phyloP scores from a whole-genome alignment of 225 moss, liverwort and hornwort species.

The Climacium dendroides region DNA sequence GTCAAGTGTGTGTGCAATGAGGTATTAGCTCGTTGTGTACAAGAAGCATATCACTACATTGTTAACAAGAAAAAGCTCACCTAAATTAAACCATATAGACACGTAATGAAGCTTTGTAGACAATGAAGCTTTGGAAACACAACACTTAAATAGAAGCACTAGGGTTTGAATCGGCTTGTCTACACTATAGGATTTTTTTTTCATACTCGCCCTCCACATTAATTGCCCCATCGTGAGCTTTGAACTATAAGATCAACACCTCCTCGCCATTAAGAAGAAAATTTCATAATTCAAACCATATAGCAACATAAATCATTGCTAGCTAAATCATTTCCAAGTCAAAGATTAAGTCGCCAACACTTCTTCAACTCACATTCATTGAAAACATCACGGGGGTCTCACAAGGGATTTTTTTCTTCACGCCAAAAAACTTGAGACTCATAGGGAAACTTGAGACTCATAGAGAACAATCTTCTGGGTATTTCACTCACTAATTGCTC shows the following conservation, averaged over 20 bases:
- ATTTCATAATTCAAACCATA: too few relatives aligned
- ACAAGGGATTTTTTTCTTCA: too few relatives aligned
- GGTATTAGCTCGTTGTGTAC: rapidly evolving
- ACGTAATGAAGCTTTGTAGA: neutral
- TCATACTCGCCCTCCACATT: neutral
- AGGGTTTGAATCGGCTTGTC: neutral
- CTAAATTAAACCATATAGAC: rapidly evolving
- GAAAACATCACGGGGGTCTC: too few relatives aligned
- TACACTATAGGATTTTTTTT: neutral
- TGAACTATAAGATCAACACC: neutral
- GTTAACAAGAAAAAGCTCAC: neutral
- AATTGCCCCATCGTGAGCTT: neutral
- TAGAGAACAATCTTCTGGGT: too few relatives aligned
- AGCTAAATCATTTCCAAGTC: neutral
- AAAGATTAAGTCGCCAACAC: neutral
- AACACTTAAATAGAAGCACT: neutral
- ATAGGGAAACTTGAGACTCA: too few relatives aligned
- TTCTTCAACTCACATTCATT: neutral
- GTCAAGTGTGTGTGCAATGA: neutral
- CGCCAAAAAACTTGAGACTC: too few relatives aligned
- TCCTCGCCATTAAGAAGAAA: neutral
- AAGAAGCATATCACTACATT: neutral
- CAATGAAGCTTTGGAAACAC: neutral
- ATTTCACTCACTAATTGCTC: too few relatives aligned
- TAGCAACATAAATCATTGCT: neutral